Evolutionary conservation across 495 filamentous ascomycete species (phyloP).

Genomic region (Penicillium canariense): DNA sequence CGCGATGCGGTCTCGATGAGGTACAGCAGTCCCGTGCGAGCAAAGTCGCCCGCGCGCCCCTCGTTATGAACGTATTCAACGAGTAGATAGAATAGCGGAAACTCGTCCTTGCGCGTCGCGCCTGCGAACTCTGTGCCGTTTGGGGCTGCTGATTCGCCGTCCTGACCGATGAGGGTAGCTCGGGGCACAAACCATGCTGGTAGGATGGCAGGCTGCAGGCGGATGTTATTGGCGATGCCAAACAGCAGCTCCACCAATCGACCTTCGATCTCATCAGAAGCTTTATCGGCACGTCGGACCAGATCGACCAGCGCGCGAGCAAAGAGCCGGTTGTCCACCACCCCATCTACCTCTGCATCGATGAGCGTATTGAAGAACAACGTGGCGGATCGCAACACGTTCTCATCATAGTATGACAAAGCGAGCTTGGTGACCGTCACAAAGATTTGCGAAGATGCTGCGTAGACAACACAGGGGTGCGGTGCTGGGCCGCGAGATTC

Average conservation of each 20-base stretch:
- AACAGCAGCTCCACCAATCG: conserved; percentile 89
- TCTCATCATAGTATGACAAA: conserved; percentile 71
- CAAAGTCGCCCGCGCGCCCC: conserved; percentile 91
- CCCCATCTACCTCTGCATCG: conserved; percentile 92
- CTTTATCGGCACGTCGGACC: conserved; percentile 54
- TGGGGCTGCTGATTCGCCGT: conserved; percentile 41
- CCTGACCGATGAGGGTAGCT: conserved; percentile 31
- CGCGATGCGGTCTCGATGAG: conserved; percentile 90
- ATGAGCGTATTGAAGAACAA: conserved; percentile 83
- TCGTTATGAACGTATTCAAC: conserved; percentile 96
- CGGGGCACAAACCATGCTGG: conserved; percentile 76
- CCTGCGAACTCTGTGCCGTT: conserved; percentile 72
- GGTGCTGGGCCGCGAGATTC: conserved; percentile 84
- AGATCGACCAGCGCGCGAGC: conserved; percentile 80
- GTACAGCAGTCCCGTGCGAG: conserved; percentile 91
- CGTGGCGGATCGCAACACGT: conserved; percentile 77
- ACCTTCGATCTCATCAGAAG: conserved; percentile 72
- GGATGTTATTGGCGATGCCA: conserved; percentile 90
- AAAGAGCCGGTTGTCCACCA: conserved; percentile 80
- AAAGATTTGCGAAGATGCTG: conserved; percentile 80
- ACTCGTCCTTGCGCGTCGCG: conserved; percentile 84
- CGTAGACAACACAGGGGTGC: conserved; percentile 84
- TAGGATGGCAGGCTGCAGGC: conserved; percentile 79
- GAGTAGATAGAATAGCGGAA: conserved; percentile 91
- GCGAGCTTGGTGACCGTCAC: conserved; percentile 83